Conservation (phyloP, 1,139 yeast species). For the Pichia sp. region DNA sequence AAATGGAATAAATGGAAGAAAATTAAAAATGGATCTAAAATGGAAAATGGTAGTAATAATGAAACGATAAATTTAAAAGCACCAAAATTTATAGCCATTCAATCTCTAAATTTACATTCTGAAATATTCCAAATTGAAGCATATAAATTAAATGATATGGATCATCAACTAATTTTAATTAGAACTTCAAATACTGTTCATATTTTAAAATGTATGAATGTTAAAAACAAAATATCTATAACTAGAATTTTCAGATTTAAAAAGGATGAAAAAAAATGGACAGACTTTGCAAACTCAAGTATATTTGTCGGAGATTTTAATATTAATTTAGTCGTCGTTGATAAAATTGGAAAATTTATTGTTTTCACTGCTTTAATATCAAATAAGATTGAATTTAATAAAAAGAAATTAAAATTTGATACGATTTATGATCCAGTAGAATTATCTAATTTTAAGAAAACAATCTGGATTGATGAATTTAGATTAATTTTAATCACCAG, state of each 20-base stretch:
- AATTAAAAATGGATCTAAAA: not conserved
- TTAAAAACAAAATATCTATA: not conserved
- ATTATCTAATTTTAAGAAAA: conserved; percentile 49
- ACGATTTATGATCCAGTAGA: conserved; percentile 41
- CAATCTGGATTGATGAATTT: conserved; percentile 39
- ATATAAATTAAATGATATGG: not conserved
- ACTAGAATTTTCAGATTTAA: conserved; percentile 7
- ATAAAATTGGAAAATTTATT: conserved; percentile 47
- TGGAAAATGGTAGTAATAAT: no score
- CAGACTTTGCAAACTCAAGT: conserved; percentile 12
- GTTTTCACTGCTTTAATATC: conserved; percentile 28
- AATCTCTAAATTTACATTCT: not conserved
- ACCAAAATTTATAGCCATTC: not conserved
- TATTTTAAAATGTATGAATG: not conserved
- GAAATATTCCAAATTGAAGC: conserved; percentile 3
- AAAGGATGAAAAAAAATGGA: conserved; percentile 17
- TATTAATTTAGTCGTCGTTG: conserved; percentile 40
- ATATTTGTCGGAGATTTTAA: conserved; percentile 23
- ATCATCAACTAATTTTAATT: not conserved
- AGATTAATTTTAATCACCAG: conserved; percentile 41
- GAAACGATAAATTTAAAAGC: not conserved
- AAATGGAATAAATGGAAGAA: conserved; percentile 11
- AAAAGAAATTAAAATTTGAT: conserved; percentile 16
- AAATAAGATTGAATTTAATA: not conserved
- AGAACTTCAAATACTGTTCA: conserved; percentile 1